These are phyloP conservation scores for Purpureocillium takamizusanense DNA, from an alignment of 2,329 filamentous ascomycete species.

Conservation along the genomic window DNA sequence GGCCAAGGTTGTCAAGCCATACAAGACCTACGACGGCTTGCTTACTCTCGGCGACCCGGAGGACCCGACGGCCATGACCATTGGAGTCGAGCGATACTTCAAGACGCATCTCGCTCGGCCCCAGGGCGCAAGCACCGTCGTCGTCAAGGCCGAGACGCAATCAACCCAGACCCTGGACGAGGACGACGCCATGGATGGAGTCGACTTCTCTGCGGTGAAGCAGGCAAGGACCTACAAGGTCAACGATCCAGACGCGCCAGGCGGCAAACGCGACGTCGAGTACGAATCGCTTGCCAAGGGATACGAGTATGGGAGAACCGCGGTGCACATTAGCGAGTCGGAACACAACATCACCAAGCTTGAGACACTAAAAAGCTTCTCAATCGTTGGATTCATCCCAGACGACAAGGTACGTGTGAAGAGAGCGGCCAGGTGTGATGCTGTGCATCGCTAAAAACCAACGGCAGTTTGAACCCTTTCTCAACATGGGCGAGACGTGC, in stretches of 20 bases:
- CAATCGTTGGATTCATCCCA: conserved; percentile 80
- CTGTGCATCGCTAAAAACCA: neutral
- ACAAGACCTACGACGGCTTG: conserved; percentile 69
- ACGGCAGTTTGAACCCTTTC: conserved; percentile 66
- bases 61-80: conserved; percentile 66
- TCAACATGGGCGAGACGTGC: conserved; percentile 74
- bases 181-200: conserved; percentile 38
- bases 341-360: conserved; percentile 86
- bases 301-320: conserved; percentile 87
- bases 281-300: conserved; percentile 83
- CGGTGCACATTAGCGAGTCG: conserved; percentile 78
- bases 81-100: conserved; percentile 86
- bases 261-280: conserved; percentile 73
- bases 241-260: conserved; percentile 62
- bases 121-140: conserved; percentile 69
- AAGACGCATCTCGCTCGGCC: conserved; percentile 71
- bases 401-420: conserved; percentile 48
- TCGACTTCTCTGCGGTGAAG: conserved; percentile 61
- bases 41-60: conserved; percentile 71
- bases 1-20: conserved; percentile 66
- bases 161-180: conserved; percentile 39
- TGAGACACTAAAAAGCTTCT: conserved; percentile 64
- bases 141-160: conserved; percentile 46
- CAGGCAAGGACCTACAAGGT: conserved; percentile 74
- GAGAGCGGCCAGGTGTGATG: neutral